Percentiles rank a stretch among this genome's conserved stretches.
Conservation (phyloP, 2,329 filamentous ascomycete genomes). For the Verticillium dahliae region DNA sequence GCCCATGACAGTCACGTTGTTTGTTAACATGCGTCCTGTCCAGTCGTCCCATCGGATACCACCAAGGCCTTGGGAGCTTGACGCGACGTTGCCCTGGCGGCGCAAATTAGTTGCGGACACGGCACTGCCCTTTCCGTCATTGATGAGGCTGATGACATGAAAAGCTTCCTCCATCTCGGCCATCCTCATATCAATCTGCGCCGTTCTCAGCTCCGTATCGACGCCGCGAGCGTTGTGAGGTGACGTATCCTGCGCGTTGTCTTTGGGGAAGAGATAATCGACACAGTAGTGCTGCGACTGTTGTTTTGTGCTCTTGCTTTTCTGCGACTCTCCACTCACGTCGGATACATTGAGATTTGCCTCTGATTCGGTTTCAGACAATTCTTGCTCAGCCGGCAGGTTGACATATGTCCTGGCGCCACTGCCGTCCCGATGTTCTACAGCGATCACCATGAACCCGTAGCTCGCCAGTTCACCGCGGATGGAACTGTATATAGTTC, state of each 20-base stretch:
- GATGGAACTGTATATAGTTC: conserved; percentile 55
- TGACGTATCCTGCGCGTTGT: conserved; percentile 40
- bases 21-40: conserved; percentile 46
- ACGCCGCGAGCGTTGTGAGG: conserved; percentile 54
- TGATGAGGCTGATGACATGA: conserved; percentile 46
- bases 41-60: conserved; percentile 50
- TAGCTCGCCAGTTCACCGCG: conserved; percentile 62
- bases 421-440: conserved; percentile 61
- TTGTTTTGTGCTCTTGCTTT: conserved; percentile 16
- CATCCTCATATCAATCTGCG: conserved; percentile 56
- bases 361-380: conserved; percentile 21
- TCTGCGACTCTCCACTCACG: conserved; percentile 27
- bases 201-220: conserved; percentile 50
- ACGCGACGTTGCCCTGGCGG: conserved; percentile 49
- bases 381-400: conserved; percentile 33
- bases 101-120: conserved; percentile 47
- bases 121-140: conserved; percentile 43
- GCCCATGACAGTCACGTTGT: conserved; percentile 53
- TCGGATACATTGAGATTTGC: conserved; percentile 15
- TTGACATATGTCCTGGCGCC: conserved; percentile 57
- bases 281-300: conserved; percentile 36
- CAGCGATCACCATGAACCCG: conserved; percentile 56
- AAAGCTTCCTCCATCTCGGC: conserved; percentile 61
- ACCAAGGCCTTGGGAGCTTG: conserved; percentile 50
- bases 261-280: conserved; percentile 58